Base-by-base conservation (phyloP, 495 filamentous ascomycete species). In the Neurospora africana region DNA sequence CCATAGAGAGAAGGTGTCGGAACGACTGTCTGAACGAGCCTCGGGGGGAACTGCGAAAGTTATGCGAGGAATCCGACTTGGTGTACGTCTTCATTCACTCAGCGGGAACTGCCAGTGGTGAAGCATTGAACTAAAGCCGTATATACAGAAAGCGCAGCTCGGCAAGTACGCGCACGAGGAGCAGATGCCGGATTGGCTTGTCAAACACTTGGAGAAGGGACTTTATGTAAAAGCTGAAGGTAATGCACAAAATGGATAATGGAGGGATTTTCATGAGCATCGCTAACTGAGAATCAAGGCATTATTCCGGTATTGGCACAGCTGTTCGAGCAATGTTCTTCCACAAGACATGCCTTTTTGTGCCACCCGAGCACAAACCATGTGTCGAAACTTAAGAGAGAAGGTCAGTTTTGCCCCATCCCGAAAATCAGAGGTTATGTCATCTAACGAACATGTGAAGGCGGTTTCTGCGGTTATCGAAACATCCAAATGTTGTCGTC, bases 391-490 rank as follows among this genome's bases (percentile, higher is more conserved):
- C 84, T 97, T 43, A 85, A 85, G 11, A 87, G 84, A 41, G 94
- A 97, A 81, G 88, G 85, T 84, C 78, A 8, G 44, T 36, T 23
- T 38, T 23, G 6, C 39, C 8, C 44, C 33, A 23, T 23, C 43
- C 27, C 1, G 30, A 6, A 21, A 58, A 5, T 33, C 9, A 69
- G n/a, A 21, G 17, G 23, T 36, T 1, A 37, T 68, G 41, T 43
- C 71, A 39, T 8, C 43, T 21, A 61, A 61, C 11, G 5, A 17
- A 19, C 13, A 69, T 35, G 9, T 11, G 30, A 39, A 84, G 91
- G 94, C 40, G 93, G 93, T 1, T 99, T 98, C 81, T 99, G 95
- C 81, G 95, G 95, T n/a, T 99, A 98, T 77, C 86, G 95, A 11
- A 99, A 97, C 79, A 97, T 98, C 47, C 95, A 99, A 76, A 97